A percentile compares a stretch with the other conserved stretches of the same genome.
These are phyloP conservation scores for Oryza punctata DNA, from an alignment of 176 grass and related monocot species.

Conservation along the genomic window DNA sequence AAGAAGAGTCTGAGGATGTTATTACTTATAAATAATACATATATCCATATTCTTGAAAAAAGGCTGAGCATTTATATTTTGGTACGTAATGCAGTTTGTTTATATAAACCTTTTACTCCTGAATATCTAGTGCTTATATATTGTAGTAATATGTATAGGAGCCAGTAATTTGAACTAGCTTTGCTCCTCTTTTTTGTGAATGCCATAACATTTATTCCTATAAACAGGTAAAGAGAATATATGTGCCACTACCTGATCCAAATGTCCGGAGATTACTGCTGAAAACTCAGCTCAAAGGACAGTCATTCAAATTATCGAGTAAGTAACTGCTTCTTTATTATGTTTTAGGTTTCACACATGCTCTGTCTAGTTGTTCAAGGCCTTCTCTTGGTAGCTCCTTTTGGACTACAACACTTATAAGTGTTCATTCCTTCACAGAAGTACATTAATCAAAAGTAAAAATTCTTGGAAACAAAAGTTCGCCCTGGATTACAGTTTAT, in stretches of 20 bases:
- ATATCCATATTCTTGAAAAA: neutral
- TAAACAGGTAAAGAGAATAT: conserved; percentile 96
- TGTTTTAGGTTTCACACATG: neutral
- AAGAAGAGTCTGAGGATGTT: neutral
- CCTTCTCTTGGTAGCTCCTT: neutral
- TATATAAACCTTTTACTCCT: neutral
- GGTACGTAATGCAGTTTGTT: neutral
- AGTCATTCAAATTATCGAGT: conserved; percentile 84
- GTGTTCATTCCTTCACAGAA: neutral
- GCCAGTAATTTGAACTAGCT: neutral
- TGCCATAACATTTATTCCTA: conserved; percentile 9
- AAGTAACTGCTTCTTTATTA: conserved; percentile 32
- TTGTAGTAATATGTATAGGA: neutral
- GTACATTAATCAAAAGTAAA: neutral
- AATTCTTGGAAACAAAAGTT: neutral
- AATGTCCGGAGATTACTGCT: conserved; percentile 77
- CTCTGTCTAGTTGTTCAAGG: neutral
- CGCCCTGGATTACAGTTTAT: neutral
- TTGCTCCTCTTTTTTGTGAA: neutral
- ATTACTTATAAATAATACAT: neutral
- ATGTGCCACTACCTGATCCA: conserved; percentile 84
- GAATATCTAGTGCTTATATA: neutral
- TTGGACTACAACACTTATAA: neutral
- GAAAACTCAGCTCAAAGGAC: conserved; percentile 93
- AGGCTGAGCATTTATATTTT: neutral